Evolutionary conservation across 768 basidiomycete species (phyloP), one percentile per base, ranked within the genome.

Genomic region (Calocybe indica): DNA sequence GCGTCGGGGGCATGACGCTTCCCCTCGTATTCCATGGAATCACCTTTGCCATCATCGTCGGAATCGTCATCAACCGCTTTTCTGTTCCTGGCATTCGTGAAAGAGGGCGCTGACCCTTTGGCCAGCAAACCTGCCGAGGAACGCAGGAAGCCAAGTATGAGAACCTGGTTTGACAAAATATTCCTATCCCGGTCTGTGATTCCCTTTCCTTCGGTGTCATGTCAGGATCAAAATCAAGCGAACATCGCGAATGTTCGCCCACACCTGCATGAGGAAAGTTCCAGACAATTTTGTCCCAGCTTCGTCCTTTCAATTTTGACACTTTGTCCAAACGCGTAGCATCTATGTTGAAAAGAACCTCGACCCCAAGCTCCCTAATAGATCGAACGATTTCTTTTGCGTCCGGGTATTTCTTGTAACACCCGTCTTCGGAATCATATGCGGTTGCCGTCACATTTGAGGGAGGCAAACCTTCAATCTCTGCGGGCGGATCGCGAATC

Each of bases 251-350:
- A 22, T 22, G 22, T 15, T 13, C 45, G 40, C 9, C 58, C 80
- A 53, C 58, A 90, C 94, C 94, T 58, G 88, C 87, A 69, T 98
- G 95, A 49, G 95, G 95, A 61, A 97, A 98, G 62, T 98, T 96
- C 85, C 92, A 97, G 6, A 90, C 80, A 48, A 97, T 77, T 51
- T 78, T 79, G 64, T 92, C 85, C 78, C 86, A 88, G 46, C 67
- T 76, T 52, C 71, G 68, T 36, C 78, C 79, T 52, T 81, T 87
- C 40, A 94, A 63, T 5, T 63, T 59, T 5, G 74, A 49, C 35
- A 70, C 64, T 51, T 75, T 85, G 46, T 84, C 84, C 32, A 98
- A 65, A 47, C 70, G 76, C 6, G 84, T 86, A n/a, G 85, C 95
- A 61, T 98, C 95, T 13, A 96, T 75, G 6, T 74, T 75, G 61